A percentile compares a stretch with the other conserved stretches of the same genome.
phyloP scores from a whole-genome alignment of 2,329 filamentous ascomycete species.

The Alternaria metachromatica region DNA sequence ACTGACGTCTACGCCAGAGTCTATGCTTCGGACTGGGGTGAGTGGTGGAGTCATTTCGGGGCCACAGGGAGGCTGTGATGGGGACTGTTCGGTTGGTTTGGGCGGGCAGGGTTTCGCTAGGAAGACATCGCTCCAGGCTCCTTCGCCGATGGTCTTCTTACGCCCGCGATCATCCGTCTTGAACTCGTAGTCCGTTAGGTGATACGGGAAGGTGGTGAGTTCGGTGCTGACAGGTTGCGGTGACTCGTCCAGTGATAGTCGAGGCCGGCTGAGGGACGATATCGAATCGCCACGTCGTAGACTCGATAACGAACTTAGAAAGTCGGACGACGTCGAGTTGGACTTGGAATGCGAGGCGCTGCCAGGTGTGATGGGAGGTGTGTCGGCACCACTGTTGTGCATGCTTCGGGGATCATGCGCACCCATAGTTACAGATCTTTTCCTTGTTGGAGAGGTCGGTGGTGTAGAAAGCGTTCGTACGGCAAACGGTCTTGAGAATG shows the following conservation, averaged over 20 bases:
- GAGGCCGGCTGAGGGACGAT: constrained; percentile 16
- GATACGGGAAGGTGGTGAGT: constrained; percentile 31
- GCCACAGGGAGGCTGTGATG: neutral
- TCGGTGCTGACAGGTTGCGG: constrained; percentile 30
- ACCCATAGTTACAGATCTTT: constrained; percentile 25
- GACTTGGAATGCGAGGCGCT: constrained; percentile 25
- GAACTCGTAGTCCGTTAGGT: constrained; percentile 37
- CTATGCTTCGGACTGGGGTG: constrained; percentile 33
- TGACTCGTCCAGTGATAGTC: constrained; percentile 23
- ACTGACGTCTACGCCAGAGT: constrained; percentile 16
- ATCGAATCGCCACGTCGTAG: constrained; percentile 31
- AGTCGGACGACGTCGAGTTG: constrained; percentile 27
- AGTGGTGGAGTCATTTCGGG: constrained; percentile 34
- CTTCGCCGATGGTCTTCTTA: constrained; percentile 41
- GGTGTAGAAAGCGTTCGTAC: constrained; percentile 29
- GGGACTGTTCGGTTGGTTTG: constrained; percentile 8
- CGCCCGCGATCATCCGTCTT: constrained; percentile 27
- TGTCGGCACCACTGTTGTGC: constrained; percentile 28
- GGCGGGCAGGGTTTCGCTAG: constrained; percentile 35
- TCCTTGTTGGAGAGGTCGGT: constrained; percentile 33
- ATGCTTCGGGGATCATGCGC: constrained; percentile 12
- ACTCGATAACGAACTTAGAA: constrained; percentile 23
- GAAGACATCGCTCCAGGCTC: constrained; percentile 49
- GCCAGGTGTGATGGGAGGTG: constrained; percentile 42
- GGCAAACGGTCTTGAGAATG: constrained; percentile 3